These are phyloP conservation scores for Ustilago vetiveriae DNA, from an alignment of 1,284 basidiomycete species.

Conservation along the genomic window DNA sequence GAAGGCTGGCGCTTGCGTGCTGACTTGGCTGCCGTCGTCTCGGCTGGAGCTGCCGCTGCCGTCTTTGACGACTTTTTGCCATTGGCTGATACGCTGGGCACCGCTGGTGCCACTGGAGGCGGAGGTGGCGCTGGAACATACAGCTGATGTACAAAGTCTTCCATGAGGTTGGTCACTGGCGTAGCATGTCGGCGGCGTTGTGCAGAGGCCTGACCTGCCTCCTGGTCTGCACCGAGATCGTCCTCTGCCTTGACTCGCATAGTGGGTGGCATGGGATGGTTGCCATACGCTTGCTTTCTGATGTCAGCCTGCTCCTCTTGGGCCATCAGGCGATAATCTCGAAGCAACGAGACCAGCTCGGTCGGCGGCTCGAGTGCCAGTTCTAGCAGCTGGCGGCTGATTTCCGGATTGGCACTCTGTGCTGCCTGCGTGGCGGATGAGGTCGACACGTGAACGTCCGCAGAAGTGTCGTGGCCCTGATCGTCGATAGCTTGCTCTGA, in stretches of 20 bases:
- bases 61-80: neutral
- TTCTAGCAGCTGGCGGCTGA: conserved; percentile 12
- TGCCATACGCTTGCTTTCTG: conserved; percentile 34
- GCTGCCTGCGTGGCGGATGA: too few species aligned
- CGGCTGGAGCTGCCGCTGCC: conserved; percentile 2
- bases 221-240: conserved; percentile 2
- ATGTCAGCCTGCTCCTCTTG: conserved; percentile 17
- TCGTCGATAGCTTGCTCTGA: neutral
- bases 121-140: conserved; percentile 25
- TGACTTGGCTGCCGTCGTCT: conserved; percentile 5
- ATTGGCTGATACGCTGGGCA: conserved; percentile 7
- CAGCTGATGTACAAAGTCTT: conserved; percentile 46
- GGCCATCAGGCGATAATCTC: conserved; percentile 29
- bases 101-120: neutral
- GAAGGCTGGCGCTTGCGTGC: conserved; percentile 33
- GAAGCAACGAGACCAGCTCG: conserved; percentile 37
- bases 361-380: conserved; percentile 50
- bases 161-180: conserved; percentile 39
- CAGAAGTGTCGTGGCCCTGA: neutral
- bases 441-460: too few species aligned
- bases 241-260: conserved; percentile 27
- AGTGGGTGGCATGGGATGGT: conserved; percentile 17
- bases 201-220: neutral
- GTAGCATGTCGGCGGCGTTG: conserved; percentile 3
- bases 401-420: conserved; percentile 2